Percentiles rank a stretch among this genome's conserved stretches.
phyloP scores from a whole-genome alignment of 768 basidiomycete genomes.

The Mycena venus region DNA sequence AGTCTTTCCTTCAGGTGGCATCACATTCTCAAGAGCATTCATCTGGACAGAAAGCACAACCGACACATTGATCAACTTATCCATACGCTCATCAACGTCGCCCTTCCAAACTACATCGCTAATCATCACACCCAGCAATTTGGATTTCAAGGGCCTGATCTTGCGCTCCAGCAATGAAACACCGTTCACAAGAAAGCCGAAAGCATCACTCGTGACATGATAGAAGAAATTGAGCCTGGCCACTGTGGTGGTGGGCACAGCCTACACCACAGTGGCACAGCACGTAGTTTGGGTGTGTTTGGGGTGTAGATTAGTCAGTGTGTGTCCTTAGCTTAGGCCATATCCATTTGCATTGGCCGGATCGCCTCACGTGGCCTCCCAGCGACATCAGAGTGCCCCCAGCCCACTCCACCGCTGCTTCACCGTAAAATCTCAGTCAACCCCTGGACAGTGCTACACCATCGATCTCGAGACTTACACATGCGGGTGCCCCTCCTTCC shows the following conservation, averaged over 20 bases:
- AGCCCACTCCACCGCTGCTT: too few species aligned
- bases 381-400: too few species aligned
- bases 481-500: slow-evolving; percentile 18
- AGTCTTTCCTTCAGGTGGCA: too few species aligned
- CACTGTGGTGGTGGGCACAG: too few species aligned
- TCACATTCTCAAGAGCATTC: too few species aligned
- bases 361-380: too few species aligned
- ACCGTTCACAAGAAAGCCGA: not conserved
- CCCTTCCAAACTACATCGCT: slow-evolving; percentile 28
- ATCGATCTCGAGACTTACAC: slow-evolving; percentile 28
- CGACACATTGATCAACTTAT: slow-evolving; percentile 40
- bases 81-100: slow-evolving; percentile 31
- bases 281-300: too few species aligned
- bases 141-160: slow-evolving; percentile 39
- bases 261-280: too few species aligned
- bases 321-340: too few species aligned
- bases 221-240: not conserved
- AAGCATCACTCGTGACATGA: not conserved
- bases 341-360: too few species aligned
- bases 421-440: not conserved
- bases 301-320: too few species aligned
- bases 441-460: not conserved
- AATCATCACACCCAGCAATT: slow-evolving; percentile 30
- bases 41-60: slow-evolving; percentile 38
- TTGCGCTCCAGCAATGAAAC: slow-evolving; percentile 24